Base-by-base conservation (phyloP, 2,329 filamentous ascomycete species). In the Aspergillus sp. region DNA sequence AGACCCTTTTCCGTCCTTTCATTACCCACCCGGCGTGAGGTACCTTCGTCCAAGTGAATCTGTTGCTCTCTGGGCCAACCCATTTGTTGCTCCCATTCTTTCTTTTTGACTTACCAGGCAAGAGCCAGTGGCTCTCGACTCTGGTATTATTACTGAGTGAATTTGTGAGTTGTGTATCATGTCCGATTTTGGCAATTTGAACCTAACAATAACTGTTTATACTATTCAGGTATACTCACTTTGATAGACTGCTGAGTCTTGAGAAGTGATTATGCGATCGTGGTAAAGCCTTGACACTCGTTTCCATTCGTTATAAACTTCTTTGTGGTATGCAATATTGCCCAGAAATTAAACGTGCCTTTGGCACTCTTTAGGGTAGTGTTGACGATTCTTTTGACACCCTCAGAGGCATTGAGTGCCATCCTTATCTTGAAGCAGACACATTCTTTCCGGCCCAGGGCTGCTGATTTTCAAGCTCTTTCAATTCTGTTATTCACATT, bases 361-460 rank as follows among this genome's bases (percentile, higher is more conserved):
- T 56, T 31, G 47, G 35, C 12, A 40, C 23, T 35, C 27, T 17
- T 52, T 35, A 17, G 31, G 52, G 3, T 37, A 37, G 19, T 21
- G 35, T 55, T 47, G 31, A 61, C 55, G 54, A 53, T 41, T 46
- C 45, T 24, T 35, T 8, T 55, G 48, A 50, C 52, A 50, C 24
- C 44, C n/a, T 55, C 57, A 68, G 65, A 65, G 70, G 68, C 66
- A 72, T 72, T 71, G 70, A 70, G 57, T 71, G 69, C 65, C 66
- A 33, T 64, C 66, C 39, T 44, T 46, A 47, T 48, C 60, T 57
- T 66, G 66, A 61, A 35, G 65, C 64, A 60, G 43, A 53, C 41
- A 60, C 64, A 39, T 64, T 65, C 58, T 43, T 56, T 60, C 45
- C 51, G 52, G 41, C 37, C 61, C 64, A 62, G 63, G 62, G 62